phyloP scores from a whole-genome alignment of 2,329 filamentous ascomycete genomes.

The Aspergillus piperis region DNA sequence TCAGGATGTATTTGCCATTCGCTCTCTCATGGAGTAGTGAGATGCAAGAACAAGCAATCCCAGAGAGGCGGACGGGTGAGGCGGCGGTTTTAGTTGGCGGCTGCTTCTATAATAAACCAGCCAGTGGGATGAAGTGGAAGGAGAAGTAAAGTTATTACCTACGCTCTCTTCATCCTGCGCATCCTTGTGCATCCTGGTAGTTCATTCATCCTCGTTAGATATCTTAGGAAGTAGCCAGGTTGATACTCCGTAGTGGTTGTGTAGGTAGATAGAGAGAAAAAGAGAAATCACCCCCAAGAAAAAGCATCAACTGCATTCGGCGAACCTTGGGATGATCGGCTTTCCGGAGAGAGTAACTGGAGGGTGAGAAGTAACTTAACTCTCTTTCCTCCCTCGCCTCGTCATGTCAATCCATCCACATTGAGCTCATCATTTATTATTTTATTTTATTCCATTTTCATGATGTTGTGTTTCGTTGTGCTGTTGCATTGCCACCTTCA shows the following conservation, averaged over 20 bases:
- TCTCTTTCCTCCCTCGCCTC: not conserved
- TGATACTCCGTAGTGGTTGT: not conserved
- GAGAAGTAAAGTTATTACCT: constrained; percentile 1
- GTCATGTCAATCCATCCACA: not conserved
- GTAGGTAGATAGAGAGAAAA: too few species aligned
- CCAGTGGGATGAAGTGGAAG: not conserved
- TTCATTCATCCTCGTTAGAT: not conserved
- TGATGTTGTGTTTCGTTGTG: not conserved
- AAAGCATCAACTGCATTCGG: not conserved
- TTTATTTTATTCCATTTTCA: too few species aligned
- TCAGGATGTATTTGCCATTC: too few species aligned
- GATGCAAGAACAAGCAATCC: not conserved
- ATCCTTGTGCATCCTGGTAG: not conserved
- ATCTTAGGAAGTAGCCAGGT: too few species aligned
- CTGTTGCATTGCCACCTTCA: not conserved
- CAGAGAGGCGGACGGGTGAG: not conserved
- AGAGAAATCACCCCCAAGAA: too few species aligned
- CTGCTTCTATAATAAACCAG: constrained; percentile 2
- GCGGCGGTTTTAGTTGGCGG: not conserved
- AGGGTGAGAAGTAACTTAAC: too few species aligned
- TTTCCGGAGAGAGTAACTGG: constrained; percentile 2
- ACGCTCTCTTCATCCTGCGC: not conserved
- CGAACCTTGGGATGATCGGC: not conserved
- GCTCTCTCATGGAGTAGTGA: not conserved
- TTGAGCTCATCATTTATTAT: not conserved